Conservation (phyloP, 768 basidiomycete species). For the Tulasnella sp. region DNA sequence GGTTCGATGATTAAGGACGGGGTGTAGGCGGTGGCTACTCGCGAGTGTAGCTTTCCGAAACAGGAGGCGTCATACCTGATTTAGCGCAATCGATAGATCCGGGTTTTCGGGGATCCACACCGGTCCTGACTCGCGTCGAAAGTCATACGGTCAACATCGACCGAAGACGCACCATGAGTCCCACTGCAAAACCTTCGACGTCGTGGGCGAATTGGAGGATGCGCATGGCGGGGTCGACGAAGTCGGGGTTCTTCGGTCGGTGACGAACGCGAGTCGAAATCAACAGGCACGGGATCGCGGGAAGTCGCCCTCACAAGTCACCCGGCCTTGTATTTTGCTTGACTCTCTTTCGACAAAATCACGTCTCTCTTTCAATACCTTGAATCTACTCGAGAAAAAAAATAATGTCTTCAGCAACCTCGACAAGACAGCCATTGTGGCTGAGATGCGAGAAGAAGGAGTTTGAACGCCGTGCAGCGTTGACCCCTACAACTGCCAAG, state of each 20-base stretch:
- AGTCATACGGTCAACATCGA: background rate
- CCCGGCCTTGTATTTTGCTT: background rate
- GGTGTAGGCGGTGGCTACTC: too few species aligned
- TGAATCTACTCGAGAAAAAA: background rate
- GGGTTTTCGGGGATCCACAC: background rate
- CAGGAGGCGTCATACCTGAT: too few species aligned
- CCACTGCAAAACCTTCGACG: background rate
- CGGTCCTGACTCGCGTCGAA: background rate
- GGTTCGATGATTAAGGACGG: too few species aligned
- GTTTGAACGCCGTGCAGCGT: conserved; percentile 87
- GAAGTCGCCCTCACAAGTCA: background rate
- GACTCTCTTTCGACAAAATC: background rate
- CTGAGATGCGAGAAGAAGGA: conserved; percentile 96
- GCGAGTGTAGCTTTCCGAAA: too few species aligned
- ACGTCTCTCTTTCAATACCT: background rate
- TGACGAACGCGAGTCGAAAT: background rate
- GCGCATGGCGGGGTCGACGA: background rate
- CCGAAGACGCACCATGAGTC: background rate
- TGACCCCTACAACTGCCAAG: conserved; percentile 89
- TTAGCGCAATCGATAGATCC: too few species aligned
- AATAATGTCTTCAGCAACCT: conserved; percentile 16
- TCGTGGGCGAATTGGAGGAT: background rate
- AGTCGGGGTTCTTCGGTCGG: background rate
- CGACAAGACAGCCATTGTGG: conserved; percentile 61
- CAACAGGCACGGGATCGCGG: background rate